Base-by-base conservation (phyloP, 2,329 filamentous ascomycete species). In the Penicillium glabrum region DNA sequence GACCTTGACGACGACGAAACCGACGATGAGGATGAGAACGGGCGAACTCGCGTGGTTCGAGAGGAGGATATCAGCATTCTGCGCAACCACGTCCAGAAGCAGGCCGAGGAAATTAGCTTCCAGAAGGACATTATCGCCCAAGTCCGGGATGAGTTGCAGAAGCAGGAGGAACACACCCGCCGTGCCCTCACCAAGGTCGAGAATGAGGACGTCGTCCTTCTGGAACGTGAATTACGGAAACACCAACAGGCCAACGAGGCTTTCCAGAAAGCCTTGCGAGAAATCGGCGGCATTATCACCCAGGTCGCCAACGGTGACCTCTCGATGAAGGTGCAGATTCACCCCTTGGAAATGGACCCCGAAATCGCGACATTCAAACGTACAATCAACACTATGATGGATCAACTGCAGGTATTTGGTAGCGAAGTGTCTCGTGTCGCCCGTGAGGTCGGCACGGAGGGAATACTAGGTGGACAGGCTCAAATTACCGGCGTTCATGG, bases 371-470 rank as follows among this genome's bases (percentile, higher is more conserved):
- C 91, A 10, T 98, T 98, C 82, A 98, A 98, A 79, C 88, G 91
- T 68, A 97, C 93, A 60, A 98, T 98, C 79, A 98, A 98, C 75
- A 96, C 90, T 65, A 98, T 98, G 93, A 96, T 98, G 86, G 93
- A 98, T 72, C 93, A 97, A 76, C 83, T 98, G 58, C 93, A 97
- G 73, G 90, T 96, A 58, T 98, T 98, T 75, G 93, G 93, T 63
- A 96, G 91, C 75, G 93, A 98, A 79, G 93, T 98, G 69, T 97
- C 93, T 33, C 89, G 91, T 65, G 88, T 98, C 65, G 93, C 93
- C 52, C 90, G 91, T 74, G 93, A 98, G 76, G 93, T 98, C 80
- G 93, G 93, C 66, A 98, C 93, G 13, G 93, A 98, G 75, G 93
- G 93, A 70, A 89, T 95, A 61, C 86, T 98, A 43, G 93, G 93